Evolutionary conservation across 2,329 filamentous ascomycete species (phyloP).

Genomic region (Triangularia setosa): DNA sequence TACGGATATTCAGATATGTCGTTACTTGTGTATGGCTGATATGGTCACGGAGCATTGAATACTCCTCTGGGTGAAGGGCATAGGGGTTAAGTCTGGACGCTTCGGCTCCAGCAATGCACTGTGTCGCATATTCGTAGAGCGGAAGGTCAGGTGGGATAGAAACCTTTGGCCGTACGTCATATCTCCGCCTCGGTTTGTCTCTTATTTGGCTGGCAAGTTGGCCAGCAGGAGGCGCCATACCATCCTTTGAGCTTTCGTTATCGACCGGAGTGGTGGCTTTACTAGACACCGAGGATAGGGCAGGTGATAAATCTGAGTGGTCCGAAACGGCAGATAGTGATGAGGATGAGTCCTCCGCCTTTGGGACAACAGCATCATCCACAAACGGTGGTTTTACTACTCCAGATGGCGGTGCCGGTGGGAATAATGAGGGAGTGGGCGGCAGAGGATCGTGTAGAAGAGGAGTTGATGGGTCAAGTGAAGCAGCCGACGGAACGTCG

Average conservation of each 20-base stretch:
- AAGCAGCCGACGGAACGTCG: background rate
- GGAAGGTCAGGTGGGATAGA: slow-evolving; percentile 77
- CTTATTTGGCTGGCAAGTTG: slow-evolving; percentile 14
- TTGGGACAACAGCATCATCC: background rate
- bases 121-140: slow-evolving; percentile 75
- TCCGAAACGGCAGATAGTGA: slow-evolving; percentile 44
- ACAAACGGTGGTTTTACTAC: background rate
- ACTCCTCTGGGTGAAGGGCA: slow-evolving; percentile 79
- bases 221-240: slow-evolving; percentile 8
- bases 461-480: background rate
- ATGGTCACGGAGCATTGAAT: slow-evolving; percentile 72
- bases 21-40: slow-evolving; percentile 88
- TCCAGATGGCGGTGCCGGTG: background rate
- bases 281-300: slow-evolving; percentile 54
- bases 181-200: slow-evolving; percentile 35
- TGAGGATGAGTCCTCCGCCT: slow-evolving; percentile 43
- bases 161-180: slow-evolving; percentile 67
- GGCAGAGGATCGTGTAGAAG: background rate
- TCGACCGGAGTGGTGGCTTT: slow-evolving; percentile 61
- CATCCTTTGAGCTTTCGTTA: slow-evolving; percentile 36
- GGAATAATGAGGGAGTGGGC: background rate
- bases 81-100: slow-evolving; percentile 87
- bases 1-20: slow-evolving; percentile 92
- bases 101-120: slow-evolving; percentile 86
- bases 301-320: slow-evolving; percentile 52